Percentiles rank a stretch among this genome's conserved stretches.
These are phyloP conservation scores for Fusarium keratoplasticum DNA, from an alignment of 2,329 filamentous ascomycete genomes.

Conservation along the genomic window DNA sequence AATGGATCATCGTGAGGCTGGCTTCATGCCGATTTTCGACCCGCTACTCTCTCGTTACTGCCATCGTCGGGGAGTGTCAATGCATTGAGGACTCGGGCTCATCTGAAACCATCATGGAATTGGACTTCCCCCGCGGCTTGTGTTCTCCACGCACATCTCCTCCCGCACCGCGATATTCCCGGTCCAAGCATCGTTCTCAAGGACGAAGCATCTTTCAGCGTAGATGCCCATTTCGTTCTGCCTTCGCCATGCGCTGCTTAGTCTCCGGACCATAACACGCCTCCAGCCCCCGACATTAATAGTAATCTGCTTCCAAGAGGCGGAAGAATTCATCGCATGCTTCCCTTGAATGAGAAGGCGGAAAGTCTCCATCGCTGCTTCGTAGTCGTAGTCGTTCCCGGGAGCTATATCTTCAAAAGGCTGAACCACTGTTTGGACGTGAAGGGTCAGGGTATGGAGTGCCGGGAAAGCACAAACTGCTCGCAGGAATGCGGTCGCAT, in stretches of 20 bases:
- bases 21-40: neutral
- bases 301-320: constrained; percentile 55
- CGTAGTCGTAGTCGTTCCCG: constrained; percentile 52
- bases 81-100: neutral
- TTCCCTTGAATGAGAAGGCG: constrained; percentile 48
- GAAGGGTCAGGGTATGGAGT: constrained; percentile 56
- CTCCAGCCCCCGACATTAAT: constrained; percentile 63
- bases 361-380: constrained; percentile 51
- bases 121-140: constrained; percentile 41
- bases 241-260: constrained; percentile 55
- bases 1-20: neutral
- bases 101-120: constrained; percentile 23
- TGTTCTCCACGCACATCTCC: constrained; percentile 43
- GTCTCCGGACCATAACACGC: constrained; percentile 56
- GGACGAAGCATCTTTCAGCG: constrained; percentile 60
- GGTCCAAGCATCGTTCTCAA: constrained; percentile 46
- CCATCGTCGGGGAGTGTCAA: neutral
- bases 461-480: constrained; percentile 53
- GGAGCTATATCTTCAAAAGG: constrained; percentile 45
- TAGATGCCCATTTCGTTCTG: constrained; percentile 56
- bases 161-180: constrained; percentile 42
- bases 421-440: constrained; percentile 57
- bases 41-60: neutral
- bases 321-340: constrained; percentile 17
- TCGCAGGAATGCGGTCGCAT: constrained; percentile 52